Evolutionary conservation across 2,329 filamentous ascomycete species (phyloP).

Genomic region (Pyrenophora tritici-repentis): DNA sequence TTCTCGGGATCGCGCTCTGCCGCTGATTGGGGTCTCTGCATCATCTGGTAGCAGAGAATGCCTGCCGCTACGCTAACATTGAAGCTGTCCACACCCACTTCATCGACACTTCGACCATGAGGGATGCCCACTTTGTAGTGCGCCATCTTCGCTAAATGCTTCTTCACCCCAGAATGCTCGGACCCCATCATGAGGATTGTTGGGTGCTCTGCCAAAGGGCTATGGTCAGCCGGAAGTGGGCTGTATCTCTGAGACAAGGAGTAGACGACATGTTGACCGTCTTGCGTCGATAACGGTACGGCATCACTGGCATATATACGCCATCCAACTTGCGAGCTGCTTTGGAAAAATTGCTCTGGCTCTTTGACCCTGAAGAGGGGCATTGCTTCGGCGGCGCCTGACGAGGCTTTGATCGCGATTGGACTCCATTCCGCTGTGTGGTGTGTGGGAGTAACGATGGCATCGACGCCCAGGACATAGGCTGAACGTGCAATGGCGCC

Average conservation of each 20-base stretch:
- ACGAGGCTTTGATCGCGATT: conserved; percentile 82
- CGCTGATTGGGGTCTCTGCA: conserved; percentile 50
- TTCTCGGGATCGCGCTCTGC: conserved; percentile 17
- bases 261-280: conserved; percentile 34
- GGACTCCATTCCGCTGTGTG: conserved; percentile 74
- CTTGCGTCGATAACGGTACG: conserved; percentile 15
- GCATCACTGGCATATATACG: conserved; percentile 74
- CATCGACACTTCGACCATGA: conserved; percentile 52
- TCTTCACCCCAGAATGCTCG: conserved; percentile 38
- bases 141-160: conserved; percentile 57
- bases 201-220: conserved; percentile 55
- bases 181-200: conserved; percentile 73
- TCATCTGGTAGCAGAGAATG: conserved; percentile 72
- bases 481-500: conserved; percentile 88
- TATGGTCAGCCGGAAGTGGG: conserved; percentile 26
- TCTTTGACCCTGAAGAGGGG: conserved; percentile 72
- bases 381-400: conserved; percentile 83
- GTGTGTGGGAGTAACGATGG: conserved; percentile 74
- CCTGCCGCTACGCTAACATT: conserved; percentile 91
- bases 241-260: conserved; percentile 23
- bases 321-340: conserved; percentile 76
- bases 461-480: conserved; percentile 87
- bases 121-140: conserved; percentile 69
- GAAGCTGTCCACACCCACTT: conserved; percentile 77
- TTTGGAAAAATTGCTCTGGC: conserved; percentile 70